phyloP scores from a whole-genome alignment of 352 stramenopile genomes.

The Phytophthora melonis region DNA sequence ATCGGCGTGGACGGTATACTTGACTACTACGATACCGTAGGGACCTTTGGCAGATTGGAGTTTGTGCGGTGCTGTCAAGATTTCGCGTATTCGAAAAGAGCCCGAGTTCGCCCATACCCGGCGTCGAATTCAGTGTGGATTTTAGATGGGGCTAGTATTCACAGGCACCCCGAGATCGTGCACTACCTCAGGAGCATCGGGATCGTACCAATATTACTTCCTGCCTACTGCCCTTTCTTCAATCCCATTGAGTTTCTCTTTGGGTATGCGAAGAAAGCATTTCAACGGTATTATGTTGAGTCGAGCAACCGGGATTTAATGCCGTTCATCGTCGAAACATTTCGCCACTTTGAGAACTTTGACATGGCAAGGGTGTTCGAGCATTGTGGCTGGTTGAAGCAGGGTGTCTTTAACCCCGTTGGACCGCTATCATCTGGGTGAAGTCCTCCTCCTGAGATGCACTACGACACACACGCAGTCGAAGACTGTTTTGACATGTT shows the following conservation, averaged over 20 bases:
- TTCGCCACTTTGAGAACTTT: slow-evolving; percentile 17
- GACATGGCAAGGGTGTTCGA: slow-evolving; percentile 1
- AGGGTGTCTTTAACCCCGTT: slow-evolving; percentile 18
- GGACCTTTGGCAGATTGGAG: slow-evolving; percentile 37
- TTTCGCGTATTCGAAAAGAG: slow-evolving; percentile 26
- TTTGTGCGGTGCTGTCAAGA: slow-evolving; percentile 35
- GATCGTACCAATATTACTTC: slow-evolving; percentile 33
- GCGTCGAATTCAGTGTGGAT: slow-evolving; percentile 42
- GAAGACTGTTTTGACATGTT: background rate
- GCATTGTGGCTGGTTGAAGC: slow-evolving; percentile 28
- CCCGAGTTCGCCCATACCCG: slow-evolving; percentile 32
- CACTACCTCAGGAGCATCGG: slow-evolving; percentile 41
- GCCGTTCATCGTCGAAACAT: slow-evolving; percentile 4
- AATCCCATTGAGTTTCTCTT: slow-evolving; percentile 50
- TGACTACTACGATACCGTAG: slow-evolving; percentile 38
- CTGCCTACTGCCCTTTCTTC: slow-evolving; percentile 42
- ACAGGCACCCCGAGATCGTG: slow-evolving; percentile 41
- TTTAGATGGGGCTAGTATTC: slow-evolving; percentile 38
- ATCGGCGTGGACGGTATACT: no score
- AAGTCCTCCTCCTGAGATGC: background rate
- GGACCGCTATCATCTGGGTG: slow-evolving; percentile 1
- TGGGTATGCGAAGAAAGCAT: slow-evolving; percentile 23
- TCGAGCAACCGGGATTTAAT: slow-evolving; percentile 3
- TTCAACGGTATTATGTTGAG: slow-evolving; percentile 25
- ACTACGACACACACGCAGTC: background rate